Evolutionary conservation across 1,284 basidiomycete species (phyloP).

Genomic region (Schizophyllum commune): DNA sequence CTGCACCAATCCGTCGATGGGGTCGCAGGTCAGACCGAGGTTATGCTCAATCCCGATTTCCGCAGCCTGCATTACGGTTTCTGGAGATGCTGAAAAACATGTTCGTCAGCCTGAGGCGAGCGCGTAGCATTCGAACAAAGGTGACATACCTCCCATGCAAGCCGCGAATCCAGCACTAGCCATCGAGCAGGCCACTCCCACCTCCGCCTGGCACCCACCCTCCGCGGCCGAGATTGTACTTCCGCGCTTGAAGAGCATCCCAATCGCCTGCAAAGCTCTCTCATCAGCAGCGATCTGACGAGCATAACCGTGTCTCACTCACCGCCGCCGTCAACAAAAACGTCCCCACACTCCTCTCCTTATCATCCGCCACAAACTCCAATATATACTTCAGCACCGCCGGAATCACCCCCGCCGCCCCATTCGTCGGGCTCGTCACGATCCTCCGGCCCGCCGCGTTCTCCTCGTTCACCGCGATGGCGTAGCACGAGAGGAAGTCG

Average conservation of each 20-base stretch:
- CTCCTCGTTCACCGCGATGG: slow-evolving; percentile 86
- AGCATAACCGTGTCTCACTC: slow-evolving; percentile 18
- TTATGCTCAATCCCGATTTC: slow-evolving; percentile 73
- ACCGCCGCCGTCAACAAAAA: slow-evolving; percentile 81
- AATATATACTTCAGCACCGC: slow-evolving; percentile 80
- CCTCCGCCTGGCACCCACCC: slow-evolving; percentile 84
- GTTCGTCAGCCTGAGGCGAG: slow-evolving; percentile 5
- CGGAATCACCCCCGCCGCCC: slow-evolving; percentile 88
- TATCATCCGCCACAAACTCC: slow-evolving; percentile 84
- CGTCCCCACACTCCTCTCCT: slow-evolving; percentile 79
- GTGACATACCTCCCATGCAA: slow-evolving; percentile 73
- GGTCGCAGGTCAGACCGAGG: slow-evolving; percentile 22
- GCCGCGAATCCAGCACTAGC: slow-evolving; percentile 91
- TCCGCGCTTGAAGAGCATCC: slow-evolving; percentile 96
- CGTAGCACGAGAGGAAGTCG: slow-evolving; percentile 91
- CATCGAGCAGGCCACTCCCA: slow-evolving; percentile 90
- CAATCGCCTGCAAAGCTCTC: slow-evolving; percentile 54
- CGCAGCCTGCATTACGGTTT: slow-evolving; percentile 82
- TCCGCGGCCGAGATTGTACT: slow-evolving; percentile 96
- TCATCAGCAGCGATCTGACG: slow-evolving; percentile 4
- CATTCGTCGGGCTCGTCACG: slow-evolving; percentile 90
- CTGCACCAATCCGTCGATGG: slow-evolving; percentile 88
- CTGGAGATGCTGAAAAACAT: slow-evolving; percentile 51
- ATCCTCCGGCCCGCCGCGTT: slow-evolving; percentile 91
- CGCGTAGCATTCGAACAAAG: slow-evolving; percentile 2